These are phyloP conservation scores for Candida krabiensis DNA, from an alignment of 805 yeast genomes.

Conservation along the genomic window DNA sequence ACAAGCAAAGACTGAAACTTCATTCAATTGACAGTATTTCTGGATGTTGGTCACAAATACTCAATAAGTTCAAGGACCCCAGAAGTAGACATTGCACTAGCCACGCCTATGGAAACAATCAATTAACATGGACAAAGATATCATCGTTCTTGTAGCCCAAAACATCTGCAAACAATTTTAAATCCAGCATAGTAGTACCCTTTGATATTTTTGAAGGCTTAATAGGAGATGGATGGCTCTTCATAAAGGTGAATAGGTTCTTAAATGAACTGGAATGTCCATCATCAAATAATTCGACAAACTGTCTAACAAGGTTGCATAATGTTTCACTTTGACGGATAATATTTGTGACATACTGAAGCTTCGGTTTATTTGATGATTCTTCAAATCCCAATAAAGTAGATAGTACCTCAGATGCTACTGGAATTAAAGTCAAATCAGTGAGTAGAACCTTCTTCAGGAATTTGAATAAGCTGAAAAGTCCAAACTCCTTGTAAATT, in stretches of 20 bases:
- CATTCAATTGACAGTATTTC: too few species aligned
- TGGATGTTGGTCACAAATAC: too few species aligned
- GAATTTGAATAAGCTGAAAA: constrained; percentile 41
- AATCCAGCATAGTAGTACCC: constrained; percentile 26
- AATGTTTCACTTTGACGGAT: constrained; percentile 26
- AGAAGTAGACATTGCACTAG: too few species aligned
- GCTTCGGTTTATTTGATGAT: constrained; percentile 10
- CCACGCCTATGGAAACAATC: too few species aligned
- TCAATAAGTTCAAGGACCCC: too few species aligned
- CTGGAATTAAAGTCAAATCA: constrained; percentile 33
- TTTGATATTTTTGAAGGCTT: constrained; percentile 33
- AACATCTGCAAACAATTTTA: constrained; percentile 15
- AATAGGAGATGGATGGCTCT: constrained; percentile 32
- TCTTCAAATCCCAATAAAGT: constrained; percentile 19
- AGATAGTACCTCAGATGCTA: constrained; percentile 24
- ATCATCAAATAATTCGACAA: constrained; percentile 34
- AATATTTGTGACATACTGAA: constrained; percentile 17
- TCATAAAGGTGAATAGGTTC: constrained; percentile 26
- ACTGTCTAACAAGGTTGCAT: constrained; percentile 32
- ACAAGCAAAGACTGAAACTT: too few species aligned
- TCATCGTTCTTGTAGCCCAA: constrained; percentile 11
- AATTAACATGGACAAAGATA: constrained; percentile 5
- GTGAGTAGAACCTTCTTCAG: constrained; percentile 31
- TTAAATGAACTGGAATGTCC: constrained; percentile 30
- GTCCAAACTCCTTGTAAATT: constrained; percentile 37